These are phyloP conservation scores for Rhynchospora tenuis DNA, from an alignment of 176 grass and related monocot genomes.

Conservation along the genomic window DNA sequence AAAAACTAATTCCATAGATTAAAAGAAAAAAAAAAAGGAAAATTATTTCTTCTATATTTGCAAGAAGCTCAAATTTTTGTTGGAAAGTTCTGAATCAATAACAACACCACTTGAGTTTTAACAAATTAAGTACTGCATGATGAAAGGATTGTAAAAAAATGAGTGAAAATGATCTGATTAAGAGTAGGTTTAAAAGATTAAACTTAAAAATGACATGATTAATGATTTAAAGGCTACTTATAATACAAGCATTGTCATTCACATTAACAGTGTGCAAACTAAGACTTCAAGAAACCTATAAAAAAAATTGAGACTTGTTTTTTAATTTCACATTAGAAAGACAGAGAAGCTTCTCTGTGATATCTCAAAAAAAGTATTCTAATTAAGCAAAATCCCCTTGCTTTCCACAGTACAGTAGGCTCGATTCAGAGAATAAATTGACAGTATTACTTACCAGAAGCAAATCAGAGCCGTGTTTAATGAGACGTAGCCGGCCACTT, in stretches of 20 bases:
- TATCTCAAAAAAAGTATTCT: neutral
- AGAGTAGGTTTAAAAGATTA: neutral
- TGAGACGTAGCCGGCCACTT: slow-evolving; percentile 61
- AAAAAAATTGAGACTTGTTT: neutral
- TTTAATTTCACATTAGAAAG: neutral
- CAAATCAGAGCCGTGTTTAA: slow-evolving; percentile 60
- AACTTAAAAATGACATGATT: neutral
- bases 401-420: neutral
- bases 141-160: neutral
- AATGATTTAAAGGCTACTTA: neutral
- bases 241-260: neutral
- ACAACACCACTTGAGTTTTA: neutral
- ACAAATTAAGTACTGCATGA: neutral
- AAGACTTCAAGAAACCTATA: neutral
- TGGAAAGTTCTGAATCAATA: neutral
- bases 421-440: neutral
- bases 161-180: neutral
- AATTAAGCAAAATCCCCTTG: neutral
- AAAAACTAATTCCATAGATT: neutral
- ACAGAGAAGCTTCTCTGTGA: neutral
- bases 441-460: slow-evolving; percentile 51
- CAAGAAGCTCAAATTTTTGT: neutral
- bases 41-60: neutral
- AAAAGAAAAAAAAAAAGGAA: neutral
- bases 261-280: neutral